phyloP scores from a whole-genome alignment of 2,329 filamentous ascomycete species.

The Beauveria asiatica region DNA sequence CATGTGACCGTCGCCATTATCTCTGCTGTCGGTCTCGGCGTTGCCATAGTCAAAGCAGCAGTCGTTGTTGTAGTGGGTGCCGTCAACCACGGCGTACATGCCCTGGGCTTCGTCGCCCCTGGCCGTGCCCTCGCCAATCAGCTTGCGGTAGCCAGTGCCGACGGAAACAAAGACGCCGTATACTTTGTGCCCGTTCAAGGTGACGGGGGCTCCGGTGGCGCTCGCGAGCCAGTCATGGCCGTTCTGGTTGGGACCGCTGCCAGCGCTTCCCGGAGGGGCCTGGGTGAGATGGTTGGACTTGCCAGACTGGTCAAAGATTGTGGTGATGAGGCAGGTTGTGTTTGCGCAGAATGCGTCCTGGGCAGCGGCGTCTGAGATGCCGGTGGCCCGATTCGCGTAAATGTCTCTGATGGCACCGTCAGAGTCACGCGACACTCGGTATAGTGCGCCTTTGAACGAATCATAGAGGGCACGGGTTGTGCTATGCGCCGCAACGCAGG shows the following conservation, averaged over 20 bases:
- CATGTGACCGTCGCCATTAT: slow-evolving; percentile 58
- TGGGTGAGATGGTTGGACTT: slow-evolving; percentile 53
- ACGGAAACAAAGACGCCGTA: slow-evolving; percentile 57
- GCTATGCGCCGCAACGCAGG: slow-evolving; percentile 53
- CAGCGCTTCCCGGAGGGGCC: slow-evolving; percentile 47
- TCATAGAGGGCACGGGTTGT: slow-evolving; percentile 55
- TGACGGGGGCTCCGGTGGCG: slow-evolving; percentile 53
- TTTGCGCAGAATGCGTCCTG: slow-evolving; percentile 54
- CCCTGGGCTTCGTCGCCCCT: slow-evolving; percentile 47
- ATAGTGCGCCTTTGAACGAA: slow-evolving; percentile 43
- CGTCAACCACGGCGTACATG: slow-evolving; percentile 53
- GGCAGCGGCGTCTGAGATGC: slow-evolving; percentile 50
- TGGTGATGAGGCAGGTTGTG: slow-evolving; percentile 54
- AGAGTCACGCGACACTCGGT: slow-evolving; percentile 50
- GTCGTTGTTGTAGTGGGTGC: slow-evolving; percentile 47
- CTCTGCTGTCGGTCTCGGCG: slow-evolving; percentile 40
- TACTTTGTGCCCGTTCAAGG: slow-evolving; percentile 50
- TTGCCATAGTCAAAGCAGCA: slow-evolving; percentile 54
- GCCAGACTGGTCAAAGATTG: slow-evolving; percentile 60
- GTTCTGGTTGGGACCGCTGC: slow-evolving; percentile 44
- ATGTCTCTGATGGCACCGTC: slow-evolving; percentile 36
- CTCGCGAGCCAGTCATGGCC: slow-evolving; percentile 53
- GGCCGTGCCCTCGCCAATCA: slow-evolving; percentile 42
- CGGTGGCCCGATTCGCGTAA: slow-evolving; percentile 44
- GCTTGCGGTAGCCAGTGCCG: slow-evolving; percentile 55